Percentiles rank a stretch among this genome's conserved stretches.
phyloP scores from a whole-genome alignment of 495 filamentous ascomycete genomes.

The Viridothelium virens region DNA sequence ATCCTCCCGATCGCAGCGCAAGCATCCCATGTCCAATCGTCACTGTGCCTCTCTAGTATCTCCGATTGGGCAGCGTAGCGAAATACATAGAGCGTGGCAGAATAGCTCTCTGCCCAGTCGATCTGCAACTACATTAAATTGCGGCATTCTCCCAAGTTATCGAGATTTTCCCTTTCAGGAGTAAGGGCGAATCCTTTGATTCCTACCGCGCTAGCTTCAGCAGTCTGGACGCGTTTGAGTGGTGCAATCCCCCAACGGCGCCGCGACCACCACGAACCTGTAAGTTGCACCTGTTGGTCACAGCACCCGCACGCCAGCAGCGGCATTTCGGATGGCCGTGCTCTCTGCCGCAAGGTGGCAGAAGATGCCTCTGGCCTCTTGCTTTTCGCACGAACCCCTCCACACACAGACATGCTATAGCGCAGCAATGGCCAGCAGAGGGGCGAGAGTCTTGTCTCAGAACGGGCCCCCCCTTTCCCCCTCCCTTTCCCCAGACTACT shows the following conservation, averaged over 20 bases:
- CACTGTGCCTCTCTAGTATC: too few species aligned
- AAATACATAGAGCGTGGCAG: too few species aligned
- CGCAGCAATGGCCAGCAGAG: too few species aligned
- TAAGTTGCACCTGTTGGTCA: slow-evolving; percentile 6
- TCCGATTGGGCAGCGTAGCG: too few species aligned
- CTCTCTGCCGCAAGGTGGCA: not conserved
- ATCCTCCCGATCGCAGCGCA: too few species aligned
- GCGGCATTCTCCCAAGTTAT: too few species aligned
- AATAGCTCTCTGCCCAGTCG: too few species aligned
- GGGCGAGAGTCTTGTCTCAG: not conserved
- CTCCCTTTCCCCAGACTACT: not conserved
- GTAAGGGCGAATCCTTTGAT: not conserved
- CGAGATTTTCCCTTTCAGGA: too few species aligned
- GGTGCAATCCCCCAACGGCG: not conserved
- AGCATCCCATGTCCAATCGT: too few species aligned
- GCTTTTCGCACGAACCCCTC: too few species aligned
- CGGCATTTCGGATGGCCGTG: not conserved
- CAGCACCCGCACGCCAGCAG: not conserved
- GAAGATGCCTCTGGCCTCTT: not conserved
- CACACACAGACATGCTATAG: too few species aligned
- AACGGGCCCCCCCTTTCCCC: not conserved
- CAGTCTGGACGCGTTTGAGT: not conserved
- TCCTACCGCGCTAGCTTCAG: not conserved
- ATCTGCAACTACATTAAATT: too few species aligned
- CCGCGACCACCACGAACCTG: not conserved